A percentile compares a stretch with the other conserved stretches of the same genome.
These are phyloP conservation scores for Nicotiana knightiana DNA, from an alignment of 257 asterid species.

Conservation along the genomic window DNA sequence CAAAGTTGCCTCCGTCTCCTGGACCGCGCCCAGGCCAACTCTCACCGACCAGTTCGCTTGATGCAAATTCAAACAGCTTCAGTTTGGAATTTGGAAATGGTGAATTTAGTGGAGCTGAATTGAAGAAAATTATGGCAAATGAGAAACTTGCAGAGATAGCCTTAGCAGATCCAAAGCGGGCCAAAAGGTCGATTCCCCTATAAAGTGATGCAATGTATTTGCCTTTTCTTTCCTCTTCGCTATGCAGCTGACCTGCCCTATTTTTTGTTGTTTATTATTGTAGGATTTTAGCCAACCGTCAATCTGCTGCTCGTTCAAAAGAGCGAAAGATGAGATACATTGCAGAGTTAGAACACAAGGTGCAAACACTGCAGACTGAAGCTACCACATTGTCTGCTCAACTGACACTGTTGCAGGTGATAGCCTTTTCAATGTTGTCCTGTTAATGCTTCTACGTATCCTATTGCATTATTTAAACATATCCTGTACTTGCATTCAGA, in stretches of 20 bases:
- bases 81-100: slow-evolving; percentile 61
- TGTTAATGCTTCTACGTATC: neutral
- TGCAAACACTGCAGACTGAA: slow-evolving; percentile 57
- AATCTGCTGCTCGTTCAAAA: slow-evolving; percentile 73
- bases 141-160: slow-evolving; percentile 70
- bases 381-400: slow-evolving; percentile 61
- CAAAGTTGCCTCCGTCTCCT: slow-evolving; percentile 63
- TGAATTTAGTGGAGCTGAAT: slow-evolving; percentile 56
- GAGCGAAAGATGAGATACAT: slow-evolving; percentile 69
- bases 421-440: neutral
- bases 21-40: slow-evolving; percentile 50
- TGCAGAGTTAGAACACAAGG: slow-evolving; percentile 59
- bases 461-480: neutral
- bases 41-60: slow-evolving; percentile 43
- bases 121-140: slow-evolving; percentile 62
- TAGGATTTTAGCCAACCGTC: slow-evolving; percentile 70
- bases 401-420: slow-evolving; percentile 54
- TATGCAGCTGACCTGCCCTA: neutral
- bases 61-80: slow-evolving; percentile 37
- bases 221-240: neutral
- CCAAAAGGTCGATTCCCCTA: slow-evolving; percentile 38
- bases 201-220: neutral
- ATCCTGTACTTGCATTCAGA: slow-evolving; percentile 24
- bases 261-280: slow-evolving; percentile 3
- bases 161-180: slow-evolving; percentile 58